Conservation (phyloP, 768 basidiomycete genomes). For the Termitomyces sp. region DNA sequence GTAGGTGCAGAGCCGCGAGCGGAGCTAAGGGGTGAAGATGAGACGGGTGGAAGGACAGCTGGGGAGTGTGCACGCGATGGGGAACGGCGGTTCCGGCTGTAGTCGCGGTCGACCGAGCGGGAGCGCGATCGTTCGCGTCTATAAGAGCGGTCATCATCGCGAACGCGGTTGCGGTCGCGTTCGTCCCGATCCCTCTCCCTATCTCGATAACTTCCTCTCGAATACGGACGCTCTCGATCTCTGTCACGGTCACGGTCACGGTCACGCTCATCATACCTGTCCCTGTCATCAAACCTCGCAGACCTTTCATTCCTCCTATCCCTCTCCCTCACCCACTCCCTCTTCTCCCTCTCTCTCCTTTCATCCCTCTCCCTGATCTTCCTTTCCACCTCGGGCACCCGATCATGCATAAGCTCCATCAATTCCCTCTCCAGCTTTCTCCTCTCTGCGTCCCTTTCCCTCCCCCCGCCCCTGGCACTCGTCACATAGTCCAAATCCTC, state of each 20-base stretch:
- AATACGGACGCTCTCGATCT: constrained; percentile 20
- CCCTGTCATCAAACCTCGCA: constrained; percentile 54
- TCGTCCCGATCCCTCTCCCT: constrained; percentile 18
- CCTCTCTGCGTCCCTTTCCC: constrained; percentile 78
- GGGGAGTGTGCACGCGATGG: constrained; percentile 44
- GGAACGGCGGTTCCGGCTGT: constrained; percentile 19
- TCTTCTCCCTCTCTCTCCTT: constrained; percentile 68
- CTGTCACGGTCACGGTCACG: constrained; percentile 25
- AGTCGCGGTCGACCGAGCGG: neutral
- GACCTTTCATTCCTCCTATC: constrained; percentile 82
- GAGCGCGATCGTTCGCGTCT: constrained; percentile 24
- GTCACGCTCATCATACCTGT: constrained; percentile 12
- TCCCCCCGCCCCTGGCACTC: constrained; percentile 50
- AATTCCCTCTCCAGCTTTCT: constrained; percentile 86
- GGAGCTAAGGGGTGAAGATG: constrained; percentile 10
- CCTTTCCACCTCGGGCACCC: constrained; percentile 85
- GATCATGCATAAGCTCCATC: constrained; percentile 80
- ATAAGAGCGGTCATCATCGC: constrained; percentile 30
- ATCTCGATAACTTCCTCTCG: constrained; percentile 15
- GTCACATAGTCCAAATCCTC: constrained; percentile 89
- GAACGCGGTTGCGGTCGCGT: constrained; percentile 22
- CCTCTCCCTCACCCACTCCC: constrained; percentile 73
- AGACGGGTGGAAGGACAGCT: constrained; percentile 45
- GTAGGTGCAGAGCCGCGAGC: constrained; percentile 46
- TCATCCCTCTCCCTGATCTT: constrained; percentile 77